Evolutionary conservation across 176 grass and related monocot species (phyloP), one percentile per base, ranked within the genome.

Genomic region (Saccharum spontaneum): DNA sequence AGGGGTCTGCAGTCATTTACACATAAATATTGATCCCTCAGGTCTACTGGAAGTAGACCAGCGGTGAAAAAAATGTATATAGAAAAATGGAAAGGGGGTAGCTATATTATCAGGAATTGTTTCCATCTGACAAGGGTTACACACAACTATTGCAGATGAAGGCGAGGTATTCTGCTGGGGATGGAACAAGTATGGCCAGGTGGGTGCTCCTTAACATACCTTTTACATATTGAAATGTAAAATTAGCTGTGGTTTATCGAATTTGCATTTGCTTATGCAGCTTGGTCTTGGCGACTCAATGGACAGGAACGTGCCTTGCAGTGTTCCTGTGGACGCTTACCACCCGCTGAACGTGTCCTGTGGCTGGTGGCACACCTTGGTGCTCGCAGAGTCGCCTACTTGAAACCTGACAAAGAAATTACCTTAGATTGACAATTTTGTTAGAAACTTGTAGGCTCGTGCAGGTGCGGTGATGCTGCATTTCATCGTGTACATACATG

Each of bases 161-260:
- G 97, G 94, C 24, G 94, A 96, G 61, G 90, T 99, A 23, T 99
- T 99, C 68, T 99, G 94, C 86, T 99, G 97, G 97, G 97, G 97
- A 78, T 99, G 97, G 97, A 99, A 99, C 28, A 99, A 99, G 82
- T 99, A 99, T 66, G 97, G 97, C 34, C 97, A 99, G 97, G 97
- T 99, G 81, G 48, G 57, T 73, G 60, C 28, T 24, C 28, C 45
- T 45, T 55, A 30, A 10, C 57, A 83, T 34, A 2, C 75, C 8
- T 15, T 78, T 54, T 22, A 15, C 33, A 9, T 24, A 14, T 23
- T 50, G 20, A 86, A 52, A 17, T 62, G 18, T 67, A 85, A 69
- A 24, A 13, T 3, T 73, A 62, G 16, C 20, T 52, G 5, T 8
- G 16, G 10, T 80, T 81, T 73, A 62, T 82, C 14, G 79, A 80